Evolutionary conservation across 2,329 filamentous ascomycete species (phyloP).

Genomic region (Lachnellula arida): DNA sequence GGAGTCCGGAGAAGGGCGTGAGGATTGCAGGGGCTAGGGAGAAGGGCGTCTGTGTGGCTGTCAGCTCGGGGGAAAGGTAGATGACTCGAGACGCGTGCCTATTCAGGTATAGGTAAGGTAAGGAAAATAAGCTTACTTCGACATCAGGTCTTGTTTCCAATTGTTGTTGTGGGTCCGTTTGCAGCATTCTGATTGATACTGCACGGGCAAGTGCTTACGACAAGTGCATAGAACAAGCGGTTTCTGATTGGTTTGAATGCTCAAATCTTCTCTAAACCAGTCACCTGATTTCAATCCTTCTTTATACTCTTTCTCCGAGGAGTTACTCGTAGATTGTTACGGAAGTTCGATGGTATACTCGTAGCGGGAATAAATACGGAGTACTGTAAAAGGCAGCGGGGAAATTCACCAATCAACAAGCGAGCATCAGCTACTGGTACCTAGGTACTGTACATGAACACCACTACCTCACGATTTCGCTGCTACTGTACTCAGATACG

Average conservation of each 20-base stretch:
- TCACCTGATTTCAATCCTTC: background rate
- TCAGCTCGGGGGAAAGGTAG: background rate
- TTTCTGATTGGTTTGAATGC: too few species aligned
- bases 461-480: background rate
- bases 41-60: background rate
- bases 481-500: background rate
- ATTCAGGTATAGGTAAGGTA: background rate
- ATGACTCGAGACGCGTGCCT: background rate
- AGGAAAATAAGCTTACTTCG: background rate
- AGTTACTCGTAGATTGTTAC: background rate
- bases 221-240: too few species aligned
- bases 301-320: background rate
- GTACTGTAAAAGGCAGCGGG: too few species aligned
- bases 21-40: slow-evolving; percentile 22
- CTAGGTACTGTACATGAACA: too few species aligned
- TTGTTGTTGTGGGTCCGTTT: background rate
- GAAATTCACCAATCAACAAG: too few species aligned
- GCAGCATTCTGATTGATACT: background rate
- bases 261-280: background rate
- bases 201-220: background rate
- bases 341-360: background rate
- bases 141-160: background rate
- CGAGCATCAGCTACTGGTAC: too few species aligned
- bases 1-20: slow-evolving; percentile 20
- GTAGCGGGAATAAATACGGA: background rate